Evolutionary conservation across 1,284 basidiomycete species (phyloP), one percentile per base, ranked within the genome.

Genomic region (Tausonia pullulans): DNA sequence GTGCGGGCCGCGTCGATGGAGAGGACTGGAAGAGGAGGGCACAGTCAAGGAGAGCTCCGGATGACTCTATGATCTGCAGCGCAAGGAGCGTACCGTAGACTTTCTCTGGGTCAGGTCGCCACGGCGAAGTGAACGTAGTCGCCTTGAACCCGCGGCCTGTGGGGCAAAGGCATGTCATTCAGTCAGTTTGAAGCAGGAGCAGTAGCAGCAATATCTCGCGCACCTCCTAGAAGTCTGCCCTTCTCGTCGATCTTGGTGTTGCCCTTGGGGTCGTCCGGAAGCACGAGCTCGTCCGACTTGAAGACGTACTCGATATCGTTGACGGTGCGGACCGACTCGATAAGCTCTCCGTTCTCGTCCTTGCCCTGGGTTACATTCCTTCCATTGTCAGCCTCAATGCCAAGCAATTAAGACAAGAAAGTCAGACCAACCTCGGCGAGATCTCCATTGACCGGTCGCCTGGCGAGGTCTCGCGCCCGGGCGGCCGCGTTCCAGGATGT

Each of bases 1-100:
- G 90, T 90, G 41, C 95, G 85, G 0, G 95, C 95, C 4, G 93
- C 94, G 72, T 98, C 95, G 68, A 98, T 97, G 10, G 95, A 91
- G 55, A 98, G 87, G 82, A 96, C 90, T 65, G 60, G 5, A 4
- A 40, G 13, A 16, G 16, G 27, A 14, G 16, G 40, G 16, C 8
- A 44, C 2, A 13, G 44, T 39, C 4, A 6, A n/a, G 39, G 46
- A 48, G 52, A 39, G 7, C 8, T 10, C 13, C 8, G 27, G 7
- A 41, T 10, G 39, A n/a, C 27, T 27, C 27, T 27, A 27, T 27
- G 27, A 27, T 0, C 4, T 16, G 14, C 7, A 48, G 53, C 5
- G 10, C 13, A 27, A 50, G 14, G 1, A 41, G 60, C 60, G 45
- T n/a, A 65, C 64, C 58, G 78, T 97, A 98, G 68, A 86, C 81